Percentiles rank a stretch among this genome's conserved stretches.
These are phyloP conservation scores for Brassica carinata DNA, from an alignment of 345 rosid genomes.

Conservation along the genomic window DNA sequence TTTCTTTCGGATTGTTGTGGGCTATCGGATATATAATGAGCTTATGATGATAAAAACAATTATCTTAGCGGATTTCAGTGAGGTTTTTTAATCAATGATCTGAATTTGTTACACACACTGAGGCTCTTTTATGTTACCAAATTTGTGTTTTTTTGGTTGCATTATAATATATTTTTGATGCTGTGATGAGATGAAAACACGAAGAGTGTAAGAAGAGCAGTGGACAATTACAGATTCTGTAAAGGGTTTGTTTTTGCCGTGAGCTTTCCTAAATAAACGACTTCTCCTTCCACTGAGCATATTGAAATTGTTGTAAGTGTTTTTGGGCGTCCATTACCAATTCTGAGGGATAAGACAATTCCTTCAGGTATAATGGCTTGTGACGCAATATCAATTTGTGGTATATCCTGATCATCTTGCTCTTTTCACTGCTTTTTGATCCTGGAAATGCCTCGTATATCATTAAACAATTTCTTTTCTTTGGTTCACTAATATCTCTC, in stretches of 20 bases:
- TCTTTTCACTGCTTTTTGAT: constrained; percentile 44
- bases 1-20: not conserved
- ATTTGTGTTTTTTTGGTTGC: not conserved
- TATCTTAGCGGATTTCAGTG: constrained; percentile 99
- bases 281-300: constrained; percentile 99
- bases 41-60: constrained; percentile 70
- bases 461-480: not conserved
- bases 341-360: constrained; percentile 58
- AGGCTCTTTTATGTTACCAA: constrained; percentile 41
- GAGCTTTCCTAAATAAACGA: constrained; percentile 69
- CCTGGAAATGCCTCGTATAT: constrained; percentile 73
- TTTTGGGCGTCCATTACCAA: constrained; percentile 74
- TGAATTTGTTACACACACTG: constrained; percentile 98
- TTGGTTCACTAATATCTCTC: not conserved
- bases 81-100: constrained; percentile 68
- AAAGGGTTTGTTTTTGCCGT: constrained; percentile 52
- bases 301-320: not conserved
- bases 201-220: constrained; percentile 62
- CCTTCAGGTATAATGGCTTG: constrained; percentile 84
- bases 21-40: constrained; percentile 31
- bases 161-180: constrained; percentile 18
- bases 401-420: constrained; percentile 75
- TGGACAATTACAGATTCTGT: constrained; percentile 45
- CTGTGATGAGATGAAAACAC: constrained; percentile 73
- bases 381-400: constrained; percentile 57